Evolutionary conservation across 345 rosid genomes (phyloP), one percentile per base, ranked within the genome.

Genomic region (Linum trigynum): DNA sequence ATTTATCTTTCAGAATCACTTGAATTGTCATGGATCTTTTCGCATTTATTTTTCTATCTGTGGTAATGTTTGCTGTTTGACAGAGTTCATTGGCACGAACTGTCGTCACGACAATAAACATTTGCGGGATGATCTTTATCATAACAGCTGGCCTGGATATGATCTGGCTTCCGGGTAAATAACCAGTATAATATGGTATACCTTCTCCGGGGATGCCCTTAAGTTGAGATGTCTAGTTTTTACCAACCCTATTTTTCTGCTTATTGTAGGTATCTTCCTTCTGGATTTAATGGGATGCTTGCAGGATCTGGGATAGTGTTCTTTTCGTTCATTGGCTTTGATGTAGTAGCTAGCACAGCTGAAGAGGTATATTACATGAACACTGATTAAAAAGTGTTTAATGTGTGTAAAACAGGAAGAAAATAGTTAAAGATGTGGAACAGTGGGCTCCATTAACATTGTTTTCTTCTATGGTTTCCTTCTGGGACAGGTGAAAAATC

Each of bases 241-340:
- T 23, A 2, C 9, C 14, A 12, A 48, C 16, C 51, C 64, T n/a
- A 10, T 6, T 42, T 1, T 64, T 35, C 11, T 53, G 63, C 38
- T 37, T 51, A 69, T 67, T 57, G 36, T 70, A 85, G 90, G 68
- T 81, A 76, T 75, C 80, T 83, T 62, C 86, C 88, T 37, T 84
- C 81, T 53, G 88, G 91, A 63, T 65, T 83, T 55, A 81, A 83
- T 65, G 91, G 91, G 55, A 81, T 83, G 79, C 88, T 85, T 50
- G 85, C 87, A 12, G 91, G 87, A 69, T 78, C 91, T 66, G 91
- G 77, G 3, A 62, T 81, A 36, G 86, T 85, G 57, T 85, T 85
- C 74, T 85, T 85, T 67, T 83, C 91, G 16, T 85, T 71, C 72
- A 85, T 85, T 63, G 91, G 91, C 51, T 85, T 85, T 58, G 91